phyloP scores from a whole-genome alignment of 257 asterid genomes.

The Verbascum thapsus region DNA sequence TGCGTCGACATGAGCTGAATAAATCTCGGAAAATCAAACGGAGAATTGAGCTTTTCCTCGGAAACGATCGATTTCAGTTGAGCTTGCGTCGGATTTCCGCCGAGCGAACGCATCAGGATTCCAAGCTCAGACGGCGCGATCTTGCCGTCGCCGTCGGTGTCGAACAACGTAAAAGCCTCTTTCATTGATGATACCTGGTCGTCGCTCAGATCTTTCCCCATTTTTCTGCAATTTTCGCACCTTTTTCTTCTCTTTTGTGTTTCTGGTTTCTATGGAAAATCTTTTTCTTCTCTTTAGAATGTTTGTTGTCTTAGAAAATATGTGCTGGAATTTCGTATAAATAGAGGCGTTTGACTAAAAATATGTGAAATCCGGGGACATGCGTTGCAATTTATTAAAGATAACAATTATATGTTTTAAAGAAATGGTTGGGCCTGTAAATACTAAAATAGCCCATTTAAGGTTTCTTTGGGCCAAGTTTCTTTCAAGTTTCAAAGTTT shows the following conservation, averaged over 20 bases:
- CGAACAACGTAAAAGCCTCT: conserved; percentile 91
- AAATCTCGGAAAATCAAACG: conserved; percentile 75
- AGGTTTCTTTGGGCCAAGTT: neutral
- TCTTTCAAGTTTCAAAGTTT: too few relatives aligned
- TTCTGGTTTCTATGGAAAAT: conserved; percentile 14
- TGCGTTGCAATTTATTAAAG: neutral
- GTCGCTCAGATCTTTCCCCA: conserved; percentile 94
- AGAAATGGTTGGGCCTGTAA: conserved; percentile 10
- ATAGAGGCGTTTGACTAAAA: conserved; percentile 32
- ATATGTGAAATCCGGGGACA: conserved; percentile 22
- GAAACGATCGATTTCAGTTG: conserved; percentile 72
- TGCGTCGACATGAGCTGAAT: conserved; percentile 87
- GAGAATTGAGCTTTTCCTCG: conserved; percentile 71
- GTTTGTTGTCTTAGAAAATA: too few relatives aligned
- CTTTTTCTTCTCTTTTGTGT: neutral
- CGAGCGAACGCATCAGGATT: conserved; percentile 88
- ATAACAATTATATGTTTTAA: neutral
- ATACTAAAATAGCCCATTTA: neutral
- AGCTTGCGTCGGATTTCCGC: conserved; percentile 96
- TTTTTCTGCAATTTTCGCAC: conserved; percentile 25
- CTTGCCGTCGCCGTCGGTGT: conserved; percentile 92
- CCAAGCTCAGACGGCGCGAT: conserved; percentile 91
- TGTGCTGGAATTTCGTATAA: conserved; percentile 8
- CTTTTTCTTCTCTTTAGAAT: conserved; percentile 15
- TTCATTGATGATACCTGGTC: conserved; percentile 85